Conservation (phyloP, 2,329 filamentous ascomycete genomes). For the Pseudomassariella vexata region DNA sequence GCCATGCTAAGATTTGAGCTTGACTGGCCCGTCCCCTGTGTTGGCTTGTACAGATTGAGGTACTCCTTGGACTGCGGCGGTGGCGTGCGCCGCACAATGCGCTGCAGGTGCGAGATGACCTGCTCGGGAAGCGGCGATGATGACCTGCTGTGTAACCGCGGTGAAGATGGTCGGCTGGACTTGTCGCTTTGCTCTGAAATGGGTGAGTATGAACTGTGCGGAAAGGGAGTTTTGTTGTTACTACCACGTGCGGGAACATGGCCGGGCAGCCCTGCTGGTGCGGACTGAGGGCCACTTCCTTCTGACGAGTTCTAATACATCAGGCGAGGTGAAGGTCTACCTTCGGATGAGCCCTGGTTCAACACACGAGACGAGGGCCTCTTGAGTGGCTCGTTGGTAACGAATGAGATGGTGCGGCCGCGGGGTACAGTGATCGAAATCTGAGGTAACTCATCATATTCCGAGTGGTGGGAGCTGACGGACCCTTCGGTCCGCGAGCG, state of each 20-base stretch:
- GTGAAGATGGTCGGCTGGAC: too few species aligned
- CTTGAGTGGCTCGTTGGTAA: conserved; percentile 32
- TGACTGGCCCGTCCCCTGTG: too few species aligned
- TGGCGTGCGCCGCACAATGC: conserved; percentile 13
- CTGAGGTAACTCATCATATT: conserved; percentile 1
- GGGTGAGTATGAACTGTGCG: too few species aligned
- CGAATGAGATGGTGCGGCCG: conserved; percentile 20
- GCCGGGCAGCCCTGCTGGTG: too few species aligned
- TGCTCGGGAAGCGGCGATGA: conserved; percentile 13
- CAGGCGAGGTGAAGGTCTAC: too few species aligned
- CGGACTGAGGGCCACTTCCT: not conserved
- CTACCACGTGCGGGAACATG: too few species aligned
- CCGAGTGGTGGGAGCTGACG: conserved; percentile 1
- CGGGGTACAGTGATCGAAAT: conserved; percentile 6
- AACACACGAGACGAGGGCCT: conserved; percentile 30
- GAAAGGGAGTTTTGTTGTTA: too few species aligned
- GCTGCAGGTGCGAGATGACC: conserved; percentile 11
- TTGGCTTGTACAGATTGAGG: conserved; percentile 13
- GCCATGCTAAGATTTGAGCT: conserved; percentile 6
- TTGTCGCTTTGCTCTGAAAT: too few species aligned
- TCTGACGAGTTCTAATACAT: not conserved
- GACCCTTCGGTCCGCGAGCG: conserved; percentile 3
- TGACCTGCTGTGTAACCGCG: conserved; percentile 8
- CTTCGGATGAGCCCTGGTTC: too few species aligned
- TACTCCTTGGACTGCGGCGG: conserved; percentile 19